phyloP scores from a whole-genome alignment of 2,329 filamentous ascomycete genomes.

The Colletotrichum aenigma region DNA sequence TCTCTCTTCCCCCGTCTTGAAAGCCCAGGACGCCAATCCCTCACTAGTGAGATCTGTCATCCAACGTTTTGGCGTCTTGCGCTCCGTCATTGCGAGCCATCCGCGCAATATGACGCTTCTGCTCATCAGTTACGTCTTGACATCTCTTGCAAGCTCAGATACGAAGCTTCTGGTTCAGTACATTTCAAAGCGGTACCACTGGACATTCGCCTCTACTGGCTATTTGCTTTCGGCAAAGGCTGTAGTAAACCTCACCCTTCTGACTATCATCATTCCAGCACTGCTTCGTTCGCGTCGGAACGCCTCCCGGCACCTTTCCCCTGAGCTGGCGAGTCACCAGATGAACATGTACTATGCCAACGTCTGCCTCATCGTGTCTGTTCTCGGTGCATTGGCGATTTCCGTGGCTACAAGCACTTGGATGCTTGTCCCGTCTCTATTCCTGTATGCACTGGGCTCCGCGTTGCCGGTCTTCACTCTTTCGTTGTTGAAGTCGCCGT shows the following conservation, averaged over 20 bases:
- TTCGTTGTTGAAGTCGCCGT: constrained; percentile 49
- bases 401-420: constrained; percentile 40
- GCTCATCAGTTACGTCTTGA: constrained; percentile 49
- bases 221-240: constrained; percentile 54
- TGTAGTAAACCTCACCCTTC: constrained; percentile 49
- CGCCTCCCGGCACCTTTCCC: constrained; percentile 10
- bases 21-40: constrained; percentile 32
- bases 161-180: constrained; percentile 55
- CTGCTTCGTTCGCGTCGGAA: constrained; percentile 29
- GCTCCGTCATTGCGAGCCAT: constrained; percentile 36
- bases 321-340: constrained; percentile 27
- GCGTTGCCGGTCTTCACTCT: constrained; percentile 55
- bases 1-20: constrained; percentile 41
- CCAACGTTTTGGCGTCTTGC: constrained; percentile 29
- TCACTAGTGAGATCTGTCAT: constrained; percentile 16
- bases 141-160: constrained; percentile 54
- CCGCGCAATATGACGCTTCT: constrained; percentile 46
- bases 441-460: constrained; percentile 52
- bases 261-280: constrained; percentile 45
- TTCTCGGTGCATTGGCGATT: constrained; percentile 46
- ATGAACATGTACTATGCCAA: constrained; percentile 38
- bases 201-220: constrained; percentile 50
- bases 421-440: constrained; percentile 45
- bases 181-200: constrained; percentile 52
- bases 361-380: constrained; percentile 35